phyloP scores from a whole-genome alignment of 805 yeast genomes.

The Maudiozyma saulgeensis region DNA sequence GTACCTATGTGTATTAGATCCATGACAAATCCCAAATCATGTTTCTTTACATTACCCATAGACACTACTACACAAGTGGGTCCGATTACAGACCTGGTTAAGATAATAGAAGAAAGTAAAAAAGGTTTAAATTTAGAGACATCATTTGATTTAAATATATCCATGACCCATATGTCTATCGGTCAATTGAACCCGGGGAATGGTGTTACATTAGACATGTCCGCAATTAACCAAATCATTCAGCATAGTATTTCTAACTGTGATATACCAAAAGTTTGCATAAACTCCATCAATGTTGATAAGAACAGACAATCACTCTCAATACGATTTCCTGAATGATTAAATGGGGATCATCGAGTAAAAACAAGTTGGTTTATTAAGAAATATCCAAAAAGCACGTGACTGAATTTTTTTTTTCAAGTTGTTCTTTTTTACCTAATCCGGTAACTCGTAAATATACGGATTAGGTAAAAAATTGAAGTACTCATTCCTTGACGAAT shows the following conservation, averaged over 20 bases:
- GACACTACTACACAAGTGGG: background rate
- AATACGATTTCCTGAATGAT: background rate
- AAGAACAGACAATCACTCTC: constrained; percentile 2
- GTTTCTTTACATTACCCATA: background rate
- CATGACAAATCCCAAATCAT: background rate
- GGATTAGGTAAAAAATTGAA: background rate
- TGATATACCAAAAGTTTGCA: background rate
- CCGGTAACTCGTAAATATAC: background rate
- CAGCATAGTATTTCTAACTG: background rate
- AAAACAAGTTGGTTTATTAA: background rate
- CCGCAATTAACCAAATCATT: background rate
- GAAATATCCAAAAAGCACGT: background rate
- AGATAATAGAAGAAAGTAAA: background rate
- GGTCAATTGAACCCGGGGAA: background rate
- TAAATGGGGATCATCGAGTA: background rate
- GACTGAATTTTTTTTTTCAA: background rate
- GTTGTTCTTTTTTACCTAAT: background rate
- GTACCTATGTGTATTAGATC: background rate
- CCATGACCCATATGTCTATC: background rate
- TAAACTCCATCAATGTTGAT: constrained; percentile 1
- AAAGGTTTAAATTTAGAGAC: background rate
- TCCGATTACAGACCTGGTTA: background rate
- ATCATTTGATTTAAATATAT: background rate
- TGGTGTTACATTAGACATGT: background rate
- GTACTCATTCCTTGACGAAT: background rate